A percentile compares a stretch with the other conserved stretches of the same genome.
Evolutionary conservation across 108 stramenopile genomes (phyloP).

Genomic region (Pseudonitzschia multiseries): DNA sequence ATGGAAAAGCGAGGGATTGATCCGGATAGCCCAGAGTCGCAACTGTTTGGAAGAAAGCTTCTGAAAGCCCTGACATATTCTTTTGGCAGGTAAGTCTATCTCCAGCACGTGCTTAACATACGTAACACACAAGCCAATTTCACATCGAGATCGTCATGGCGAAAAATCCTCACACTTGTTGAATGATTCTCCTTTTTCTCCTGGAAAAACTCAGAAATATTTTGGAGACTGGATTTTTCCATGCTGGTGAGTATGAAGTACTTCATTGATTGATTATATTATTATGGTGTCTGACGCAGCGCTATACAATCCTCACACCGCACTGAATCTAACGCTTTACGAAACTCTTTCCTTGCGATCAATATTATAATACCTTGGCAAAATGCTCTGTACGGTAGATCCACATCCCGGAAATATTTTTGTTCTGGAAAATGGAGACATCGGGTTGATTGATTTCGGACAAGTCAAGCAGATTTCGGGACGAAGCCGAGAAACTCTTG

Average conservation of each 20-base stretch:
- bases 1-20: slow-evolving; percentile 84
- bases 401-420: slow-evolving; percentile 88
- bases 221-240: slow-evolving; percentile 93
- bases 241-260: slow-evolving; percentile 61
- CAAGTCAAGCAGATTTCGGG: slow-evolving; percentile 91
- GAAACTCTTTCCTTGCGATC: not conserved
- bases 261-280: no score
- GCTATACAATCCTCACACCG: no score
- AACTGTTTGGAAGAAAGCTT: slow-evolving; percentile 84
- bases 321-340: no score
- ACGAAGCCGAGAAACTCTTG: slow-evolving; percentile 75
- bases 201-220: slow-evolving; percentile 49
- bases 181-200: not conserved
- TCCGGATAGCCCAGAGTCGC: slow-evolving; percentile 87
- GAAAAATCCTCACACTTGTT: no score
- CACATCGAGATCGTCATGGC: no score
- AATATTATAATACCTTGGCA: no score
- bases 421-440: slow-evolving; percentile 85
- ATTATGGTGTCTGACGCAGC: not conserved
- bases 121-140: no score
- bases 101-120: no score
- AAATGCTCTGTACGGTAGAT: slow-evolving; percentile 9
- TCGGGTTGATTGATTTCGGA: slow-evolving; percentile 94
- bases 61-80: slow-evolving; percentile 81
- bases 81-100: slow-evolving; percentile 56